phyloP scores from a whole-genome alignment of 805 yeast species.

The Candida sonorensis region DNA sequence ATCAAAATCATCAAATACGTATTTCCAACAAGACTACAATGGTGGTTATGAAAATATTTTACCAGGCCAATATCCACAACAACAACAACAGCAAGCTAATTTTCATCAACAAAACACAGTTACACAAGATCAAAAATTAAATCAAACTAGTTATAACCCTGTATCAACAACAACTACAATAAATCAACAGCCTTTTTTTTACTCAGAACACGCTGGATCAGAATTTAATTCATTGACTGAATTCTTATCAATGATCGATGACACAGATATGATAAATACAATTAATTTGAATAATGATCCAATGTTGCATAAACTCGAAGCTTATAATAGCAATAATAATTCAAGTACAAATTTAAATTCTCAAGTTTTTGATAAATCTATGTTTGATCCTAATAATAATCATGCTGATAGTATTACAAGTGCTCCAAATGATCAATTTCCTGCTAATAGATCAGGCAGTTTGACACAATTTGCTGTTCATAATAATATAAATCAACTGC shows the following conservation, averaged over 20 bases:
- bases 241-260: slow-evolving; percentile 84
- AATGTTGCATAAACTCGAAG: slow-evolving; percentile 28
- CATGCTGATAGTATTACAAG: no score
- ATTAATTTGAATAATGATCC: slow-evolving; percentile 31
- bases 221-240: slow-evolving; percentile 88
- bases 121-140: background rate
- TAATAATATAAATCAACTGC: slow-evolving; percentile 9
- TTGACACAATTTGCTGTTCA: slow-evolving; percentile 14
- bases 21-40: slow-evolving; percentile 5
- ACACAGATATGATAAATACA: slow-evolving; percentile 56
- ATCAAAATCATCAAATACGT: slow-evolving; percentile 5
- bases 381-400: slow-evolving; percentile 5
- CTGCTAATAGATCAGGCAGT: slow-evolving; percentile 5
- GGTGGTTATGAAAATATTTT: no score
- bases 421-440: no score
- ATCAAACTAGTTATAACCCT: no score
- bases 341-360: slow-evolving; percentile 12
- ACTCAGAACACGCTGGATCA: slow-evolving; percentile 87
- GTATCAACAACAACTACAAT: slow-evolving; percentile 20
- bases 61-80: slow-evolving; percentile 1
- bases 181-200: slow-evolving; percentile 73
- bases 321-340: slow-evolving; percentile 17
- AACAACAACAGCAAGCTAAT: slow-evolving; percentile 2
- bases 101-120: slow-evolving; percentile 5
- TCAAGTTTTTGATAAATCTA: slow-evolving; percentile 9